These are phyloP conservation scores for Tetrapisispora arboricola DNA, from an alignment of 805 yeast genomes.

Conservation along the genomic window DNA sequence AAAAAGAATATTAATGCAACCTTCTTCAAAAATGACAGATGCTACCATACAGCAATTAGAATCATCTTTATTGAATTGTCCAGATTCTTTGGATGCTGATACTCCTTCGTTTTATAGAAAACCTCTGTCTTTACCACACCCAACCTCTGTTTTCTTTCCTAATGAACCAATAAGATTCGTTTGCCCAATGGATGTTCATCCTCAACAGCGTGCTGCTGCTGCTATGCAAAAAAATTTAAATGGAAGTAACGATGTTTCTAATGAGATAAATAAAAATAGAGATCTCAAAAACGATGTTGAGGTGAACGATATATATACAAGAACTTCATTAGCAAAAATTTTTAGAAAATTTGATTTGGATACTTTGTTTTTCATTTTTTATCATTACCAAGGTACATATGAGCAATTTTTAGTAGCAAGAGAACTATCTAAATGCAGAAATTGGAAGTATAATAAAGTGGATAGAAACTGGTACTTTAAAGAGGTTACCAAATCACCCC, in stretches of 20 bases:
- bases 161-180: conserved; percentile 28
- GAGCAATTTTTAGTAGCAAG: conserved; percentile 69
- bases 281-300: conserved; percentile 5
- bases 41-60: conserved; percentile 39
- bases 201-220: conserved; percentile 6
- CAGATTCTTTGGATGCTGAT: conserved; percentile 88
- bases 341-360: conserved; percentile 70
- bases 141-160: conserved; percentile 88
- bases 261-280: conserved; percentile 4
- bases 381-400: conserved; percentile 64
- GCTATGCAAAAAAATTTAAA: conserved; percentile 3
- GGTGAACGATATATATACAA: conserved; percentile 24
- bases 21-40: conserved; percentile 22
- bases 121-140: conserved; percentile 73
- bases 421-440: conserved; percentile 60
- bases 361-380: conserved; percentile 85
- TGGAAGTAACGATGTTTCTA: conserved; percentile 1
- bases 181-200: conserved; percentile 14
- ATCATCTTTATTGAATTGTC: conserved; percentile 75
- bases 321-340: conserved; percentile 42
- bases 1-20: conserved; percentile 23
- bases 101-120: conserved; percentile 52
- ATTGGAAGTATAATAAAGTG: conserved; percentile 56
- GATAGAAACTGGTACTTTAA: conserved; percentile 41
- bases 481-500: conserved; percentile 72